Evolutionary conservation across 2,329 filamentous ascomycete genomes (phyloP), one percentile per base, ranked within the genome.

Genomic region (Botrytis aclada): DNA sequence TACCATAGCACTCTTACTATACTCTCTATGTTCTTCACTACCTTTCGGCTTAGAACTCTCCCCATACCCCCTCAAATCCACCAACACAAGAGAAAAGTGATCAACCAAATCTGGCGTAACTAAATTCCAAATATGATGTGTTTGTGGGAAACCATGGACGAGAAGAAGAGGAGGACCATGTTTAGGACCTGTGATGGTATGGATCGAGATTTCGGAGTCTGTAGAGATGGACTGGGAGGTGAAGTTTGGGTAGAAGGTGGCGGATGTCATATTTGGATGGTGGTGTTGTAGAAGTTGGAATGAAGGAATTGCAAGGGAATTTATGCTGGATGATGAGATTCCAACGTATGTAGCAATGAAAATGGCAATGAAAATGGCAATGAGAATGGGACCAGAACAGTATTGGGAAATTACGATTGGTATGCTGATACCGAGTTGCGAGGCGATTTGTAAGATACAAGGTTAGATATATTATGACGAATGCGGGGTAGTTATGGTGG

Each of bases 141-240:
- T 87, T 77, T 88, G 85, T 0, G 86, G 86, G 75, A 85, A 88
- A 51, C 86, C 86, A 71, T 88, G 86, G 10, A 88, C 79, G 12
- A 88, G 80, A 22, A 84, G 80, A 10, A 88, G 81, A 0, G 85
- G 82, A 0, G 83, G 84, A 0, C 80, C 72, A 12, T 22, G 60
- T 12, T 34, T n/a, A 1, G 70, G 70, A 0, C 61, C 51, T 16
- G 37, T 43, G 5, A 67, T 47, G 0, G 70, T 71, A 16, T 66
- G 47, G 14, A 60, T 71, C 20, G 37, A 45, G 20, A 71, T 16
- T 3, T 6, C 14, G 1, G 47, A 5, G 29, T 4, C 29, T 9
- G 32, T 32, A 29, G 47, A 22, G 9, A 71, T 58, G 0, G 47
- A 67, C 22, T 32, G 64, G 25, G 64, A 29, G 12, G 9, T 29